Evolutionary conservation across 1,139 yeast species (phyloP).

Genomic region (Eremothecium gossypii): DNA sequence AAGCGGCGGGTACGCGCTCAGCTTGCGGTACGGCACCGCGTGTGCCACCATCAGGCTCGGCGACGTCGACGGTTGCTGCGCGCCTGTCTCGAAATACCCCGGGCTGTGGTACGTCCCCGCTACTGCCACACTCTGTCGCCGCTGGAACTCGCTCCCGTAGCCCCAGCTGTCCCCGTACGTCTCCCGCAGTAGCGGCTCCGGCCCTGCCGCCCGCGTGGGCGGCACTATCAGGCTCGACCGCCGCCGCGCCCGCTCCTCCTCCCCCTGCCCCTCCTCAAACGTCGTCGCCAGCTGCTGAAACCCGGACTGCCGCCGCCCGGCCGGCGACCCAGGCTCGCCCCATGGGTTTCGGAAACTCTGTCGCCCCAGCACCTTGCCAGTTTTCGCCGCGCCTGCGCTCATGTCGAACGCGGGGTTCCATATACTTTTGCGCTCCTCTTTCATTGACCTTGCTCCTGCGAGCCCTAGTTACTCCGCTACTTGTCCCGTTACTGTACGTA

Average conservation of each 20-base stretch:
- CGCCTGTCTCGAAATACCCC: constrained; percentile 11
- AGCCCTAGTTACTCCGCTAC: not conserved
- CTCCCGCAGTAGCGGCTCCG: constrained; percentile 33
- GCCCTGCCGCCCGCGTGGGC: constrained; percentile 41
- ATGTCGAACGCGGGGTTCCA: constrained; percentile 13
- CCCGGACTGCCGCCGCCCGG: constrained; percentile 11
- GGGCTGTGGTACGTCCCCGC: constrained; percentile 5
- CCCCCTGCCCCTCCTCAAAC: constrained; percentile 9
- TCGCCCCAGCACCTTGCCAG: not conserved
- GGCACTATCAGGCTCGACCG: constrained; percentile 31
- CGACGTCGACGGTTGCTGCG: constrained; percentile 11
- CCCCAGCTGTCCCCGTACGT: not conserved
- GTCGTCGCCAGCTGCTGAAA: constrained; percentile 13
- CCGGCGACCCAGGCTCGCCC: constrained; percentile 13
- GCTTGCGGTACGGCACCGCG: constrained; percentile 19
- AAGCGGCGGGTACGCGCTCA: constrained; percentile 26
- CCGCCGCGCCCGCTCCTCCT: constrained; percentile 18
- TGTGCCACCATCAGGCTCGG: constrained; percentile 5
- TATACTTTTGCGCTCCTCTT: constrained; percentile 8
- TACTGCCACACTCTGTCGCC: constrained; percentile 33
- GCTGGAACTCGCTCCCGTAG: constrained; percentile 22
- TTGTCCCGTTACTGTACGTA: constrained; percentile 4
- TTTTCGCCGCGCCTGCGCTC: constrained; percentile 4
- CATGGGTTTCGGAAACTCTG: constrained; percentile 16
- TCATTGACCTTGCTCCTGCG: constrained; percentile 2